Evolutionary conservation across 768 basidiomycete species (phyloP).

Genomic region (Pleurotus ostreatus): DNA sequence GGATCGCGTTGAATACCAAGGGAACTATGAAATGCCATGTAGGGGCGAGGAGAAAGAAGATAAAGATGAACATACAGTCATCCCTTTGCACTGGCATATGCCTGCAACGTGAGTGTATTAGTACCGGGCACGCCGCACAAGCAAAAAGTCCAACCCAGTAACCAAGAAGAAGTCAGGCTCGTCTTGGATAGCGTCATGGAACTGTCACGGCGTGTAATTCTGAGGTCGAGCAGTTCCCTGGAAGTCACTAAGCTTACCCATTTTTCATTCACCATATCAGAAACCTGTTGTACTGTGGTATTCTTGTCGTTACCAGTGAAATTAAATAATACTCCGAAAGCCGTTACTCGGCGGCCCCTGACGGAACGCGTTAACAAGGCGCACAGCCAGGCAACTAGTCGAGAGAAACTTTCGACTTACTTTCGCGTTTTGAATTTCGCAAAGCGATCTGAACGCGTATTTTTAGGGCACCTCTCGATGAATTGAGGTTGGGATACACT

Average conservation of each 20-base stretch:
- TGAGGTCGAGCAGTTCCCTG: no score
- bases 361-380: conserved; percentile 1
- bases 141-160: conserved; percentile 43
- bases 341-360: conserved; percentile 68
- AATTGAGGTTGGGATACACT: neutral
- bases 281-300: conserved; percentile 72
- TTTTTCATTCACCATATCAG: conserved; percentile 70
- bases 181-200: conserved; percentile 70
- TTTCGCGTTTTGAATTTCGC: conserved; percentile 71
- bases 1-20: conserved; percentile 67
- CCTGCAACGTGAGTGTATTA: conserved; percentile 28
- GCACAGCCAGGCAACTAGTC: neutral
- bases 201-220: conserved; percentile 37
- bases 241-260: conserved; percentile 46
- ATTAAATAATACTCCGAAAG: conserved; percentile 76
- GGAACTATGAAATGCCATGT: conserved; percentile 46
- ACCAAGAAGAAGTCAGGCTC: conserved; percentile 83
- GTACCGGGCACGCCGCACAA: neutral
- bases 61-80: conserved; percentile 42
- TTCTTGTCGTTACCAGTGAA: conserved; percentile 69
- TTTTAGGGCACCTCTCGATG: neutral
- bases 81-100: conserved; percentile 81
- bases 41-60: neutral
- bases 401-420: conserved; percentile 32
- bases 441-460: conserved; percentile 43